Evolutionary conservation across 176 grass and related monocot genomes (phyloP).

Genomic region (Aegilops longissima): DNA sequence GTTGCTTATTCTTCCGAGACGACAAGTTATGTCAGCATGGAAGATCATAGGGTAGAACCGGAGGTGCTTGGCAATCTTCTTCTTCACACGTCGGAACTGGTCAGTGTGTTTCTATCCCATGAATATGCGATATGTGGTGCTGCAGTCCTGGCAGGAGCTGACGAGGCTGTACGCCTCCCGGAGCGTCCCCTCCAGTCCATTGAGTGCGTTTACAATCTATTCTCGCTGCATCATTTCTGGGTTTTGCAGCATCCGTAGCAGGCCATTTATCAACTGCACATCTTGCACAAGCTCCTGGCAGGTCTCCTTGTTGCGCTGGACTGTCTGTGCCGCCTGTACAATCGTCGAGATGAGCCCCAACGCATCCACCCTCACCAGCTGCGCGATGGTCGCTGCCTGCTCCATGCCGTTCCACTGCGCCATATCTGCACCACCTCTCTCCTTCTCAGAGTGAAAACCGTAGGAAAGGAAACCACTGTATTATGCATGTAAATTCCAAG

Average conservation of each 20-base stretch:
- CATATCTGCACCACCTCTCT: background rate
- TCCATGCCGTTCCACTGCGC: background rate
- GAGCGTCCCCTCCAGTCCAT: slow-evolving; percentile 29
- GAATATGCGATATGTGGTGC: slow-evolving; percentile 6
- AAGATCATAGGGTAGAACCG: slow-evolving; percentile 34
- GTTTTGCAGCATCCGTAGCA: slow-evolving; percentile 25
- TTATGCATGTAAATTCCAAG: too few species aligned
- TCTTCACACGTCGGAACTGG: slow-evolving; percentile 27
- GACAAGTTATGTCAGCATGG: slow-evolving; percentile 2
- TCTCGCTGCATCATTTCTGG: slow-evolving; percentile 25
- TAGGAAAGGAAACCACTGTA: too few species aligned
- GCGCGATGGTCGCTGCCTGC: slow-evolving; percentile 12
- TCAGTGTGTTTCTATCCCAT: slow-evolving; percentile 24
- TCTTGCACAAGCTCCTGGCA: slow-evolving; percentile 33
- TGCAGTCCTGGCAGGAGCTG: slow-evolving; percentile 20
- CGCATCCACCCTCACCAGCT: slow-evolving; percentile 44
- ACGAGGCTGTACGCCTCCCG: slow-evolving; percentile 18
- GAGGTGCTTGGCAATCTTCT: slow-evolving; percentile 36
- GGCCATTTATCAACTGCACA: slow-evolving; percentile 24
- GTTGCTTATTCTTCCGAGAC: background rate
- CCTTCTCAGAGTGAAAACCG: too few species aligned
- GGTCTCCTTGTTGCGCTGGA: slow-evolving; percentile 30
- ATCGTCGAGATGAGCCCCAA: slow-evolving; percentile 40
- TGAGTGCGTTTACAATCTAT: slow-evolving; percentile 13
- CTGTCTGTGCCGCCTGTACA: slow-evolving; percentile 22